Base-by-base conservation (phyloP, 352 stramenopile genomes). In the Thalassiosira oceanica region DNA sequence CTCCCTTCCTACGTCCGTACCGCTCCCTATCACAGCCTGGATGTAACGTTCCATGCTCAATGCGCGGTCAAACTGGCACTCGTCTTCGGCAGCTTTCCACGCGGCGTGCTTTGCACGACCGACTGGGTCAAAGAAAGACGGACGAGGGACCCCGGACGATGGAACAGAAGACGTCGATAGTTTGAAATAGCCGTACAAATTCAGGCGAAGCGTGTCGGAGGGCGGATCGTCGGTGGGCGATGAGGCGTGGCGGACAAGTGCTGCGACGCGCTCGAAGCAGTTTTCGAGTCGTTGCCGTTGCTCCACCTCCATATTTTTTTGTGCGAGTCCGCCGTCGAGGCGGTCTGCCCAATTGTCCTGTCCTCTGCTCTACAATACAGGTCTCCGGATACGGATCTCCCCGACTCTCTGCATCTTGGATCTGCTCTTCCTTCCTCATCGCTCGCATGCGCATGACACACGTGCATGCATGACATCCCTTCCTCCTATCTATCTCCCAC, bases 81-180 rank as follows among this genome's bases (percentile, higher is more conserved):
- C 37, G 16, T 28, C 3, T 4, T 45, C 11, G 52, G 76, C 87
- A 20, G 50, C 36, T 36, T 57, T 49, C 61, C 64, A 83, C 3
- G 83, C 83, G 51, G 85, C 52, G 31, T 81, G 73, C 56, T 91
- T 91, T 2, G 74, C 65, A 28, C 70, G 44, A 8, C 75, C 80
- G 3, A 80, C 57, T 4, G 75, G 46, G 56, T 82, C 61, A 36
- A 83, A 88, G 2, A 86, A 61, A 0, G 79, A 79, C 21, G 80
- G 78, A 41, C 56, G 50, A 2, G 27, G n/a, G 10, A 13, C 23
- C n/a, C 11, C 21, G 11, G 8, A 20, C 10, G 13, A 10, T 26
- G 8, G 6, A 35, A 48, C 16, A 6, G 24, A 0, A 27, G 39
- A 36, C n/a, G 67, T 78, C 37, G 61, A 60, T 26, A 49, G 58